Base-by-base conservation (phyloP, 2,329 filamentous ascomycete genomes). In the Pseudogymnoascus sp. region DNA sequence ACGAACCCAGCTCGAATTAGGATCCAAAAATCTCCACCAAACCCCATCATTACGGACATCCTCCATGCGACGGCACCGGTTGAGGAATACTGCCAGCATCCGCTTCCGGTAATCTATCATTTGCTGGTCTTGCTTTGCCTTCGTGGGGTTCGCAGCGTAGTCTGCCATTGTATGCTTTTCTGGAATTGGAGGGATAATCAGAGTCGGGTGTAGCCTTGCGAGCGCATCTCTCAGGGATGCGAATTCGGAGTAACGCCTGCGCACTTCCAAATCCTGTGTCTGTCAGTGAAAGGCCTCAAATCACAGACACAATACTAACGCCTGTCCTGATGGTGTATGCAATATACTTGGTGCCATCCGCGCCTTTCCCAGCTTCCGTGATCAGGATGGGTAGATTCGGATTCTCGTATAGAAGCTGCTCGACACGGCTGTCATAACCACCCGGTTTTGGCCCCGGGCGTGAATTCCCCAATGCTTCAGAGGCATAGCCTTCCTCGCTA, bases 141-240 rank as follows among this genome's bases (percentile, higher is more conserved):
- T 97, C 38, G 94, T 99, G 1, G 95, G 94, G 70, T 96, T 97
- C 29, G 95, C 92, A 13, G 94, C 94, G 73, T 99, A 99, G 74
- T 99, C 94, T 65, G 93, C 93, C 89, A 99, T 96, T 51, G 92
- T 94, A 75, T 99, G 94, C 76, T 99, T 99, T 77, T 99, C 95
- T 21, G 94, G 94, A 70, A 99, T 99, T 2, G 94, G 94, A 6
- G 94, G 95, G 60, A 99, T 90, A 70, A 99, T 90, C 42, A 99
- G 82, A 0, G 94, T 99, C 6, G 95, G 94, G 73, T 99, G 95
- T 65, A 99, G 83, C 69, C 90, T 89, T 55, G 92, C 92, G 29
- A 99, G 83, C 2, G 93, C 93, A 70, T 92, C 88, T 70, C 94
- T 85, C 63, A 99, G 79, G 13, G 93, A 96, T 36, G 91, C 89